These are phyloP conservation scores for Neonectria neomacrospora DNA, from an alignment of 2,329 filamentous ascomycete genomes.

Conservation along the genomic window DNA sequence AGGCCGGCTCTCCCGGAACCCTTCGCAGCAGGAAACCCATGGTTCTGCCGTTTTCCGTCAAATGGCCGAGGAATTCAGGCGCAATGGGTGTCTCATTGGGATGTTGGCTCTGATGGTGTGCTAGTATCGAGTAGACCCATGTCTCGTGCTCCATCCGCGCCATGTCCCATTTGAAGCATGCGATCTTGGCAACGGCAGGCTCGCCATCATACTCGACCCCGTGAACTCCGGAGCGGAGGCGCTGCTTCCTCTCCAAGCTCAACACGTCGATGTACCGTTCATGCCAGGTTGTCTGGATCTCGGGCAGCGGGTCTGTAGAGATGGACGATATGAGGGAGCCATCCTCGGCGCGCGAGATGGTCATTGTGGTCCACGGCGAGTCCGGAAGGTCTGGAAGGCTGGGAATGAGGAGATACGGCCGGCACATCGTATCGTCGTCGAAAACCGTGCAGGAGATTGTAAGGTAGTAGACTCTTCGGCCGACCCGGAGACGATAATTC, in stretches of 20 bases:
- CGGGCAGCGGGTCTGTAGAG: neutral
- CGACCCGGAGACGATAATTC: conserved; percentile 37
- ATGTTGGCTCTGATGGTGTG: neutral
- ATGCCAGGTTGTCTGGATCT: conserved; percentile 39
- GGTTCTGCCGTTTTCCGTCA: conserved; percentile 49
- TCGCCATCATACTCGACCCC: conserved; percentile 27
- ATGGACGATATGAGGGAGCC: neutral
- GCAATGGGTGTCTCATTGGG: conserved; percentile 41
- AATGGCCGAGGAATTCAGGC: conserved; percentile 50
- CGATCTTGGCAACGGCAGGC: conserved; percentile 46
- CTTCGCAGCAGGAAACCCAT: conserved; percentile 52
- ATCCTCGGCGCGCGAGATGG: neutral
- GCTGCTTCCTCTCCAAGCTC: conserved; percentile 33
- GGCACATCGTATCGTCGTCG: conserved; percentile 46
- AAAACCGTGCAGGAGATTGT: conserved; percentile 40
- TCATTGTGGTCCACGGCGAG: conserved; percentile 38
- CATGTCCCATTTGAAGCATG: conserved; percentile 48
- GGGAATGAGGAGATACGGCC: conserved; percentile 47
- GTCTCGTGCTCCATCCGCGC: conserved; percentile 46
- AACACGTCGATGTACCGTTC: conserved; percentile 40
- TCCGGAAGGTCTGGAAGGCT: conserved; percentile 42
- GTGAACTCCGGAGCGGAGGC: conserved; percentile 40
- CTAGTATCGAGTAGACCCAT: conserved; percentile 39
- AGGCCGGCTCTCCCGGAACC: conserved; percentile 46
- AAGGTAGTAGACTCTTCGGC: conserved; percentile 37